Conservation (phyloP, 257 asterid genomes). For the Penstemon eatonii region DNA sequence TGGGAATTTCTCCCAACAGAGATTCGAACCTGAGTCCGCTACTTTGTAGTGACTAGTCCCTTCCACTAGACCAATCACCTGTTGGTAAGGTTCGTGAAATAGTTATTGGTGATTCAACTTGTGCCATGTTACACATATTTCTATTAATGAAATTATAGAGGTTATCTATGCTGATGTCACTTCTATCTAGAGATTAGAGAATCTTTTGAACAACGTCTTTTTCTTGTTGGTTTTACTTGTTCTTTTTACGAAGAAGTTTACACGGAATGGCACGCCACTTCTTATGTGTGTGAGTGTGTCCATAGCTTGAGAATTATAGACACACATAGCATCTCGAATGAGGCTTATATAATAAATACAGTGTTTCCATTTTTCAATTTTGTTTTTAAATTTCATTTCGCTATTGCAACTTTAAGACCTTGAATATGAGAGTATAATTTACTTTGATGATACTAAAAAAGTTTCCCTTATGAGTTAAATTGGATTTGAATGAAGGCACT, state of each 20-base stretch:
- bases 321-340: slow-evolving; percentile 12
- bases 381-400: not conserved
- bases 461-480: slow-evolving; percentile 22
- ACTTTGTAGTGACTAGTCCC: too few relatives aligned
- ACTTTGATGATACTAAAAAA: slow-evolving; percentile 5
- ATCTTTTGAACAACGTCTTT: not conserved
- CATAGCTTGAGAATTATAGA: not conserved
- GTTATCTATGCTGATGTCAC: slow-evolving; percentile 6
- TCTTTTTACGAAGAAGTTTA: slow-evolving; percentile 5
- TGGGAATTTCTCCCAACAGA: too few relatives aligned
- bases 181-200: not conserved
- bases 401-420: too few relatives aligned
- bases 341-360: not conserved
- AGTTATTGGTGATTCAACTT: slow-evolving; percentile 4
- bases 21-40: too few relatives aligned
- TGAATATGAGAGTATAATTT: not conserved
- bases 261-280: not conserved
- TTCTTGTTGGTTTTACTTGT: not conserved
- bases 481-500: slow-evolving; percentile 57
- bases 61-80: too few relatives aligned
- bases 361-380: not conserved
- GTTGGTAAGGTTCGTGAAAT: not conserved
- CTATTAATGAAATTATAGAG: not conserved
- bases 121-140: not conserved
- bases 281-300: not conserved